Conservation (phyloP, 768 basidiomycete species). For the Tylopilus felleus region DNA sequence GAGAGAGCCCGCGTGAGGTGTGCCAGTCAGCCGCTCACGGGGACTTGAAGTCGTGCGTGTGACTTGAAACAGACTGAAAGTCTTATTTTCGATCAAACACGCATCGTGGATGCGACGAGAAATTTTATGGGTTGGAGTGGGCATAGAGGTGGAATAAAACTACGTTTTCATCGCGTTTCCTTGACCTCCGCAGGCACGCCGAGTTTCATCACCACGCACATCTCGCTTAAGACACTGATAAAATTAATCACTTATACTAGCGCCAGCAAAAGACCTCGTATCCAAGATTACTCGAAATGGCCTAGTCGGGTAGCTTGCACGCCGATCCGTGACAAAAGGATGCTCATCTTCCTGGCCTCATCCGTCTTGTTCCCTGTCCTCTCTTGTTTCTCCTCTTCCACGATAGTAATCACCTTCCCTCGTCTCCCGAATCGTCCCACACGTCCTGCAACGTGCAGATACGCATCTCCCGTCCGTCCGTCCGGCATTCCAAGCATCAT, state of each 20-base stretch:
- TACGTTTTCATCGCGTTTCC: constrained; percentile 2
- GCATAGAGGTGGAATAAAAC: constrained; percentile 1
- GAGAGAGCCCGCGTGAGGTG: constrained; percentile 5
- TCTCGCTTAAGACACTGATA: neutral
- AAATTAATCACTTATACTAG: neutral
- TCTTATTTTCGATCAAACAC: constrained; percentile 1
- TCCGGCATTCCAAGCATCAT: constrained; percentile 66
- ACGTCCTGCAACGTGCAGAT: constrained; percentile 69
- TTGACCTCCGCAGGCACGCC: constrained; percentile 18
- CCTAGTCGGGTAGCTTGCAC: constrained; percentile 45
- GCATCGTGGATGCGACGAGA: neutral
- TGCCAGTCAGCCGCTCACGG: constrained; percentile 31
- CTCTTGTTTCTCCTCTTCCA: constrained; percentile 39
- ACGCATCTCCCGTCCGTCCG: constrained; percentile 51
- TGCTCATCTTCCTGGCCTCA: constrained; percentile 39
- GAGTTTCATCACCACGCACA: constrained; percentile 11
- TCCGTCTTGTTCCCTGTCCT: constrained; percentile 31
- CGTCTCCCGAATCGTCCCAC: constrained; percentile 67
- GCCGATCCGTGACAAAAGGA: constrained; percentile 44
- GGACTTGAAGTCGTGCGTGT: constrained; percentile 14
- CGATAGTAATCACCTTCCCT: constrained; percentile 65
- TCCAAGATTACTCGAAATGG: constrained; percentile 40
- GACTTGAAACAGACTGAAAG: neutral
- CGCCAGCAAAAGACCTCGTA: too few relatives aligned
- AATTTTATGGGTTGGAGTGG: constrained; percentile 1